Conservation (phyloP, 2,329 filamentous ascomycete genomes). For the Stagonosporopsis rhizophila region DNA sequence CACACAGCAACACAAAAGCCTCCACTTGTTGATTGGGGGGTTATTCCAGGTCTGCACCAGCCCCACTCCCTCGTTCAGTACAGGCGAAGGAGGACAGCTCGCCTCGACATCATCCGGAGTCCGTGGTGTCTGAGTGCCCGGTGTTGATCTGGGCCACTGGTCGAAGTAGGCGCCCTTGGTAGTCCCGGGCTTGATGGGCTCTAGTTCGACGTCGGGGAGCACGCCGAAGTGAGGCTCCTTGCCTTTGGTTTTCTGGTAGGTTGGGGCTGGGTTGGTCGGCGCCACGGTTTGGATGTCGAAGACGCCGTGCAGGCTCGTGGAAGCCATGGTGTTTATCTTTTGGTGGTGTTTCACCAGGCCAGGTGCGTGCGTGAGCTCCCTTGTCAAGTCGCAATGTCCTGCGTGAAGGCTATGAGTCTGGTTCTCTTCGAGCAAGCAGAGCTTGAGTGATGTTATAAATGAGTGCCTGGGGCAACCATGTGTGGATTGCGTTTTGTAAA, state of each 20-base stretch:
- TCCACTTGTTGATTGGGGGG: constrained; percentile 71
- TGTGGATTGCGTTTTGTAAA: not conserved
- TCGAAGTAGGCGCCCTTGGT: constrained; percentile 22
- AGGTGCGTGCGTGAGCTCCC: not conserved
- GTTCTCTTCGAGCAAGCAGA: not conserved
- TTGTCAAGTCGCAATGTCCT: not conserved
- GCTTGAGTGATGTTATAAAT: not conserved
- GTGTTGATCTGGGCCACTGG: constrained; percentile 4
- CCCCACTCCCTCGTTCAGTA: constrained; percentile 50
- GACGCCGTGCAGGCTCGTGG: constrained; percentile 48
- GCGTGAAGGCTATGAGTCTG: not conserved
- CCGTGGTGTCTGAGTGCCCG: constrained; percentile 34
- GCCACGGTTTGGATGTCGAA: constrained; percentile 52
- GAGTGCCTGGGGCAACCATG: not conserved
- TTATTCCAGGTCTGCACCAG: constrained; percentile 65
- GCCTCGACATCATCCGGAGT: constrained; percentile 59
- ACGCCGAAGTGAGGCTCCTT: constrained; percentile 27
- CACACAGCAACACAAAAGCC: constrained; percentile 69
- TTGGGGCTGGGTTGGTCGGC: constrained; percentile 48
- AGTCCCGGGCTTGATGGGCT: constrained; percentile 33
- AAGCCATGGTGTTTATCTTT: constrained; percentile 40
- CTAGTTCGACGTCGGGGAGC: constrained; percentile 46
- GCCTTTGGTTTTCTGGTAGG: constrained; percentile 36
- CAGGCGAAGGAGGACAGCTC: constrained; percentile 61
- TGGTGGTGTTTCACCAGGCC: not conserved